Percentiles rank a stretch among this genome's conserved stretches.
Evolutionary conservation across 371 early-diverging fungal genomes (phyloP).

Genomic region (Syncephalis fuscata): DNA sequence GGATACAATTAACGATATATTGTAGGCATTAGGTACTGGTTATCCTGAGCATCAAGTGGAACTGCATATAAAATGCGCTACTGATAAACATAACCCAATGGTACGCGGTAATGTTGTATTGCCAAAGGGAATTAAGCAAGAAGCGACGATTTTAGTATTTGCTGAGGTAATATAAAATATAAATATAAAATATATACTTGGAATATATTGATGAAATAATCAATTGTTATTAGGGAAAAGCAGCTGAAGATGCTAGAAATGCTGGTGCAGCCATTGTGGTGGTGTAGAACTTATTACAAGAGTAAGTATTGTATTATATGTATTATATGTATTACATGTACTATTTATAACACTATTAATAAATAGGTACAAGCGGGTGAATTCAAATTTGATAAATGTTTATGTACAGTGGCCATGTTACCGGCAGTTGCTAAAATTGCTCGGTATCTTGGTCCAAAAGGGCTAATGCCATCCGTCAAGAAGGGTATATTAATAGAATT

Average conservation of each 20-base stretch:
- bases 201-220: background rate
- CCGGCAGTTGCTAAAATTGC: conserved; percentile 81
- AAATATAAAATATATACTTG: background rate
- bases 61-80: conserved; percentile 41
- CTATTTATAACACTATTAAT: background rate
- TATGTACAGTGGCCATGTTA: conserved; percentile 79
- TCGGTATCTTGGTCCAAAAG: conserved; percentile 83
- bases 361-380: conserved; percentile 30
- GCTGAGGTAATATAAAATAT: conserved; percentile 28
- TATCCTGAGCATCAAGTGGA: conserved; percentile 46
- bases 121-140: conserved; percentile 44
- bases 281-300: conserved; percentile 71
- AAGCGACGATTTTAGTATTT: conserved; percentile 50
- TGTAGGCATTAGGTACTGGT: conserved; percentile 49
- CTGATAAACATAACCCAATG: conserved; percentile 17
- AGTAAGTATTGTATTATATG: conserved; percentile 15
- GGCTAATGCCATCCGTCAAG: conserved; percentile 88
- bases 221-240: conserved; percentile 23
- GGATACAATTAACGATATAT: too few relatives aligned
- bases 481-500: conserved; percentile 30
- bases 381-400: conserved; percentile 66
- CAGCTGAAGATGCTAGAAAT: conserved; percentile 64
- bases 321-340: background rate
- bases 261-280: conserved; percentile 77
- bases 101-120: conserved; percentile 56